These are phyloP conservation scores for Colletotrichum scovillei DNA, from an alignment of 2,329 filamentous ascomycete genomes.

Conservation along the genomic window DNA sequence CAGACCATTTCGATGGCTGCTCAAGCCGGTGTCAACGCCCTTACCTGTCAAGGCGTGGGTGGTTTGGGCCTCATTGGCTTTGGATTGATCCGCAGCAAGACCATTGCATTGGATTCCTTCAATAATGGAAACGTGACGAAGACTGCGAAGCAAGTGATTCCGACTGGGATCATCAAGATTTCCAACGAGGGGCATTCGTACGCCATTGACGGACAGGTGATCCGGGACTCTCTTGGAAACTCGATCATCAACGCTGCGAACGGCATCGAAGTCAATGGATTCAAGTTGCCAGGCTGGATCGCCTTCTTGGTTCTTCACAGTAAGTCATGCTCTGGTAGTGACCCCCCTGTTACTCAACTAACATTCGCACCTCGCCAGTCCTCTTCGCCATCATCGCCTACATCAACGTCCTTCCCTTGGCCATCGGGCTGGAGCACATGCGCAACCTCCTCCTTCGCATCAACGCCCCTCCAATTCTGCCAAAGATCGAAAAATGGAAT, in stretches of 20 bases:
- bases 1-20: conserved; percentile 43
- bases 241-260: conserved; percentile 36
- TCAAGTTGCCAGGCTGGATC: conserved; percentile 33
- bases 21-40: conserved; percentile 44
- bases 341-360: not conserved
- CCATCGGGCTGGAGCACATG: conserved; percentile 41
- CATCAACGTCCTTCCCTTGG: conserved; percentile 42
- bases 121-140: conserved; percentile 20
- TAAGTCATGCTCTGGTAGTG: conserved; percentile 23
- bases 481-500: conserved; percentile 39
- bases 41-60: conserved; percentile 48
- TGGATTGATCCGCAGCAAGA: conserved; percentile 42
- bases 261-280: conserved; percentile 36
- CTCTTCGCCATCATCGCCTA: conserved; percentile 41
- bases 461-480: conserved; percentile 38
- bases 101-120: conserved; percentile 33
- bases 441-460: conserved; percentile 42
- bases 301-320: conserved; percentile 41
- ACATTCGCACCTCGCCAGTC: conserved; percentile 32
- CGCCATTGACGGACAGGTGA: conserved; percentile 40
- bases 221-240: conserved; percentile 38
- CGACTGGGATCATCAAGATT: conserved; percentile 42
- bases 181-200: conserved; percentile 42
- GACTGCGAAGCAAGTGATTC: conserved; percentile 40
- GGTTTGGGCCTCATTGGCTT: conserved; percentile 43